These are phyloP conservation scores for Puccinia triticina DNA, from an alignment of 1,284 basidiomycete genomes.

Conservation along the genomic window DNA sequence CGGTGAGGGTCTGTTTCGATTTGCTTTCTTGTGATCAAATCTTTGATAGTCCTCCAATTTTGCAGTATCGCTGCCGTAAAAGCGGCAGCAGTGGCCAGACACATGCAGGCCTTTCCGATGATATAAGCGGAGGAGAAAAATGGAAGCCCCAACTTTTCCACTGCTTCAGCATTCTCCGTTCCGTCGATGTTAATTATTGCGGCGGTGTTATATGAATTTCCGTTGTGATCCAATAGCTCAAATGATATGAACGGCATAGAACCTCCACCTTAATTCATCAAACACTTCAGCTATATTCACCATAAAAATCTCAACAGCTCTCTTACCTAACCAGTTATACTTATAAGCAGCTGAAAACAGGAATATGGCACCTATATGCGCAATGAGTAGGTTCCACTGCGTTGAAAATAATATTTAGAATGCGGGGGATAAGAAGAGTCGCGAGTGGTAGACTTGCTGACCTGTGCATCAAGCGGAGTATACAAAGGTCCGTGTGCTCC, in stretches of 20 bases:
- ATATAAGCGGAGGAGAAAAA: constrained; percentile 48
- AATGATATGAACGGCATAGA: constrained; percentile 50
- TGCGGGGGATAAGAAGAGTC: not conserved
- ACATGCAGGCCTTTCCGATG: constrained; percentile 46
- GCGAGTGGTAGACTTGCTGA: not conserved
- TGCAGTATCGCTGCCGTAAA: constrained; percentile 38
- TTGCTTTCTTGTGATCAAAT: constrained; percentile 15
- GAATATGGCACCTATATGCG: constrained; percentile 41
- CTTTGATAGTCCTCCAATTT: constrained; percentile 25
- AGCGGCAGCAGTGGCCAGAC: constrained; percentile 41
- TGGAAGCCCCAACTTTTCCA: constrained; percentile 34
- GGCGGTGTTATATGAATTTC: constrained; percentile 42
- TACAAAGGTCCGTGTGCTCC: constrained; percentile 47
- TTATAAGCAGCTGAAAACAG: constrained; percentile 44
- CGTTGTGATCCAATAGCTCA: constrained; percentile 41
- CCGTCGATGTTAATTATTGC: constrained; percentile 42
- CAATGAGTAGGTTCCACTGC: constrained; percentile 46
- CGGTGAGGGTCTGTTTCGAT: constrained; percentile 45
- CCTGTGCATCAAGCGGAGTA: constrained; percentile 48
- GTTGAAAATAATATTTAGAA: constrained; percentile 6
- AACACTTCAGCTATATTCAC: not conserved
- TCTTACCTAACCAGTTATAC: constrained; percentile 48
- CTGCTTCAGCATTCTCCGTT: constrained; percentile 27
- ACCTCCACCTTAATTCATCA: constrained; percentile 33
- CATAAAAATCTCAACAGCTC: not conserved